Conservation (phyloP, 495 filamentous ascomycete species). For the Podospora comata region DNA sequence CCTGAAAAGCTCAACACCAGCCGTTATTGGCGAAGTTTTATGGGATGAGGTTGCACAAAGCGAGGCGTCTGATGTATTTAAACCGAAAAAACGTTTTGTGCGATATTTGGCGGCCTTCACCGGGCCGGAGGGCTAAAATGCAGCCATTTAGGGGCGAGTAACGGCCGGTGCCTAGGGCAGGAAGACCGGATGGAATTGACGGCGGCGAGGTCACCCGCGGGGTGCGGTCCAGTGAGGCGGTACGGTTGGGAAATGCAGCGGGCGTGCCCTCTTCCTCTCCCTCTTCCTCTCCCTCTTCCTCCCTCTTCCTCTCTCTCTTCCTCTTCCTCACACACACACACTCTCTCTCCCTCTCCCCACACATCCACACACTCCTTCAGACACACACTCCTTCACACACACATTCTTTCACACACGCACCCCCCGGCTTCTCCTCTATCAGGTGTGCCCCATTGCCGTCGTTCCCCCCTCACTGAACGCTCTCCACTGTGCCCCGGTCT, state of each 20-base stretch:
- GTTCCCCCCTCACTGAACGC: no score
- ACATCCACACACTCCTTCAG: background rate
- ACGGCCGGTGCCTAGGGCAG: background rate
- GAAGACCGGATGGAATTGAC: background rate
- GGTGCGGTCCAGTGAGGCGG: background rate
- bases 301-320: background rate
- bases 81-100: constrained; percentile 1
- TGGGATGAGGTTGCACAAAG: background rate
- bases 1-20: background rate
- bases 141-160: background rate
- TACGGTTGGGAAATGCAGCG: background rate
- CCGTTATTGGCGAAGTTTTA: background rate
- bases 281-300: background rate
- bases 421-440: no score
- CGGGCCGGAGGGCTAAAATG: background rate
- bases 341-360: background rate
- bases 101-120: background rate
- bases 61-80: background rate
- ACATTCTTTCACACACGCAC: no score
- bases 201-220: background rate
- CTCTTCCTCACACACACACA: background rate
- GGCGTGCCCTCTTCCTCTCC: background rate
- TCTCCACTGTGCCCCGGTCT: no score
- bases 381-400: no score
- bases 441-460: no score